Conservation (phyloP, 2,329 filamentous ascomycete genomes). For the Ceratocystis ficicola region DNA sequence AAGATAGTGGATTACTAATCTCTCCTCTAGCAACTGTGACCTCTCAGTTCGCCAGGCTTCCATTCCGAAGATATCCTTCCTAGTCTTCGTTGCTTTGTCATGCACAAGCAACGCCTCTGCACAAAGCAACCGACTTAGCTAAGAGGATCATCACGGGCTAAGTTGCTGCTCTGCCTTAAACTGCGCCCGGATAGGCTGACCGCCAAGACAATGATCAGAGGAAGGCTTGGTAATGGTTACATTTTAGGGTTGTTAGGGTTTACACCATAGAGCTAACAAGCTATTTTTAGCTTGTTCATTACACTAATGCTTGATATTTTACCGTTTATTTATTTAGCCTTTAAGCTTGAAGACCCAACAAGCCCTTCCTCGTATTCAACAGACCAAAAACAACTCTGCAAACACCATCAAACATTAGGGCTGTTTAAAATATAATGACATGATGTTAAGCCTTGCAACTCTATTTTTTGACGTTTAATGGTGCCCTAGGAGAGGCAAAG, state of each 20-base stretch:
- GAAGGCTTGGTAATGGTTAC: not conserved
- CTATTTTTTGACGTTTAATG: not conserved
- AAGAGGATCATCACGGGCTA: no score
- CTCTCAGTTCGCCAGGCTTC: not conserved
- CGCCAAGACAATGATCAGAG: no score
- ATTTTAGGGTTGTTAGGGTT: not conserved
- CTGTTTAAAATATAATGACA: not conserved
- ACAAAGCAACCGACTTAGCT: no score
- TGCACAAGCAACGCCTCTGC: no score
- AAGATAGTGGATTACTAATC: no score
- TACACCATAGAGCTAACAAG: no score
- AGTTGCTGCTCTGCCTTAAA: no score
- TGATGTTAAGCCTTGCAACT: not conserved
- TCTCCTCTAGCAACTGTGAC: no score
- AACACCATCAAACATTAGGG: not conserved
- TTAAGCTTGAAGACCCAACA: constrained; percentile 3
- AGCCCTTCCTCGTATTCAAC: not conserved
- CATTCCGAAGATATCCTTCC: not conserved
- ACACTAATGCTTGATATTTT: not conserved
- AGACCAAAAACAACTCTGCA: not conserved
- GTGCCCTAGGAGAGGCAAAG: no score
- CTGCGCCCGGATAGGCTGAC: no score
- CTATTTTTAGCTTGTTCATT: not conserved
- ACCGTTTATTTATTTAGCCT: not conserved
- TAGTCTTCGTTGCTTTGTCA: no score